Conservation (phyloP, 768 basidiomycete genomes). For the Phaeotremella fagi region DNA sequence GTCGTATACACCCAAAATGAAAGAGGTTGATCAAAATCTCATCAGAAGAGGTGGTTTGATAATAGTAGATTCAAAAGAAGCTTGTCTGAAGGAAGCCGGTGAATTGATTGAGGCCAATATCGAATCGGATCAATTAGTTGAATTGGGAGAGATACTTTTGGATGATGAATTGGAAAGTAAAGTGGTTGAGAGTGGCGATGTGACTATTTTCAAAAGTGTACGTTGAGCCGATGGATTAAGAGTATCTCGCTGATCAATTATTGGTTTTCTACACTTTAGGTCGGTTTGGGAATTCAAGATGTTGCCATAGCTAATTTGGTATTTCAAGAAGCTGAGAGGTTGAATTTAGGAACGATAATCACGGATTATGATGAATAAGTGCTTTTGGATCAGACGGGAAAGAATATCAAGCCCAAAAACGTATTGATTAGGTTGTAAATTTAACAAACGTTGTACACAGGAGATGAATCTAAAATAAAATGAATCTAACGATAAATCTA, state of each 20-base stretch:
- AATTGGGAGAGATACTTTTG: slow-evolving; percentile 64
- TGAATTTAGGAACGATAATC: slow-evolving; percentile 56
- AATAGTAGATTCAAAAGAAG: slow-evolving; percentile 69
- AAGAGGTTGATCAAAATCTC: slow-evolving; percentile 62
- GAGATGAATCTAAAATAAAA: no score
- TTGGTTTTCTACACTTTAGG: slow-evolving; percentile 14
- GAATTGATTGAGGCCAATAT: slow-evolving; percentile 63
- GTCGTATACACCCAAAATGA: slow-evolving; percentile 76
- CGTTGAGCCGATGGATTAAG: slow-evolving; percentile 17
- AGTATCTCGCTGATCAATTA: no score
- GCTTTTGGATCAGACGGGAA: no score
- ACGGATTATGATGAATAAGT: slow-evolving; percentile 55
- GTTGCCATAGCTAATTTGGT: slow-evolving; percentile 72
- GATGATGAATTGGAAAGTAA: slow-evolving; percentile 4
- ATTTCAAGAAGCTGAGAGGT: slow-evolving; percentile 58
- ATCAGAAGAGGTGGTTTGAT: slow-evolving; percentile 58
- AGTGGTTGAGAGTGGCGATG: slow-evolving; percentile 50
- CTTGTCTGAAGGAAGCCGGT: slow-evolving; percentile 72
- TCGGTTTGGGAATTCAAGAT: slow-evolving; percentile 78
- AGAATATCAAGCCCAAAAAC: no score
- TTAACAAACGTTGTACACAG: no score
- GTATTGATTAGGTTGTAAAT: no score
- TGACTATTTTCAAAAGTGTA: slow-evolving; percentile 84
- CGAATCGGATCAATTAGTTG: slow-evolving; percentile 54
- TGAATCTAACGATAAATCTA: no score